Conservation (phyloP, 2,329 filamentous ascomycete genomes). For the Calonectria ilicicola region DNA sequence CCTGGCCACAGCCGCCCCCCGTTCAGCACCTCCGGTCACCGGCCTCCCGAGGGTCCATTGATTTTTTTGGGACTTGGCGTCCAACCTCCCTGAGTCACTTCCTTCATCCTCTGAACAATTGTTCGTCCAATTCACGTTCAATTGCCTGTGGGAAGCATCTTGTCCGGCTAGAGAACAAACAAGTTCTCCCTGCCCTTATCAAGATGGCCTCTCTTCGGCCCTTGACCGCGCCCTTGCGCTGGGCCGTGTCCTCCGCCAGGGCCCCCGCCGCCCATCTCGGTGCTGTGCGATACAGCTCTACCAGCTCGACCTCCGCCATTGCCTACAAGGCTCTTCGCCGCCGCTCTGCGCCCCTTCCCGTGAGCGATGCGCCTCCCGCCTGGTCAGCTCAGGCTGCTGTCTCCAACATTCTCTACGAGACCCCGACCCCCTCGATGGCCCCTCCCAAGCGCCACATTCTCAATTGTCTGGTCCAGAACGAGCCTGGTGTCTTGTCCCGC, state of each 20-base stretch:
- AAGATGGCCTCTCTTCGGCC: conserved; percentile 61
- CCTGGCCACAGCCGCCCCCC: conserved; percentile 17
- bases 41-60: conserved; percentile 38
- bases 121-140: conserved; percentile 34
- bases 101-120: conserved; percentile 27
- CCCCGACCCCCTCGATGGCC: conserved; percentile 82
- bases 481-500: conserved; percentile 95
- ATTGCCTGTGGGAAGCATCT: conserved; percentile 39
- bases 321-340: conserved; percentile 98
- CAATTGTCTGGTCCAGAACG: conserved; percentile 99
- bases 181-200: conserved; percentile 35
- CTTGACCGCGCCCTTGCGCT: conserved; percentile 54
- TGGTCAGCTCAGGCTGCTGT: conserved; percentile 96
- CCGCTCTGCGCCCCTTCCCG: conserved; percentile 86
- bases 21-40: conserved; percentile 41
- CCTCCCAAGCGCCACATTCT: conserved; percentile 95
- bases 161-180: conserved; percentile 37
- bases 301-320: conserved; percentile 87
- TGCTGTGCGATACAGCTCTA: conserved; percentile 52
- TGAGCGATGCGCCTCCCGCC: conserved; percentile 78
- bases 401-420: conserved; percentile 99
- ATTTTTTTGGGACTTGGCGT: conserved; percentile 40
- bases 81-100: conserved; percentile 41
- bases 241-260: conserved; percentile 46
- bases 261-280: conserved; percentile 43